Conservation (phyloP, 306 rosid species). For the Fagus crenata region DNA sequence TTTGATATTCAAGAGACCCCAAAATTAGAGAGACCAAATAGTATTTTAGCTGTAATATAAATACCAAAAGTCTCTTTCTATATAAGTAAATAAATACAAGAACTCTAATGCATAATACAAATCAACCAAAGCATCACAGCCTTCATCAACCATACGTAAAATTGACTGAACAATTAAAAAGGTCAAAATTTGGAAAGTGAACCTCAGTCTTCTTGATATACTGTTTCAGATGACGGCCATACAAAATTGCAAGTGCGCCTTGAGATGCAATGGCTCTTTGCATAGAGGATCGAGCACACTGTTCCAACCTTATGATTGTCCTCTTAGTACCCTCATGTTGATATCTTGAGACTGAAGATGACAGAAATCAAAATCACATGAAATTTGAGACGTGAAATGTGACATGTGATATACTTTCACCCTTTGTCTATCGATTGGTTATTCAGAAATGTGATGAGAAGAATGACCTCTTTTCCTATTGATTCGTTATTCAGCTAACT, state of each 20-base stretch:
- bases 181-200: constrained; percentile 17
- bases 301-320: constrained; percentile 80
- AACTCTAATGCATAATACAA: neutral
- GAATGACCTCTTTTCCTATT: no score
- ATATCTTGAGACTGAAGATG: constrained; percentile 48
- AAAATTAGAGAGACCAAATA: no score
- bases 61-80: no score
- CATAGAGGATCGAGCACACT: constrained; percentile 52
- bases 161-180: neutral
- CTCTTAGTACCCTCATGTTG: constrained; percentile 56
- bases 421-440: neutral
- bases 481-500: no score
- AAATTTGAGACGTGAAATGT: neutral
- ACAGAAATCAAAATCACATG: neutral
- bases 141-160: neutral
- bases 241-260: constrained; percentile 69
- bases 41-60: no score
- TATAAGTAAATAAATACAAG: neutral
- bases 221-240: constrained; percentile 59
- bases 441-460: neutral
- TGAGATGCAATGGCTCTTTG: constrained; percentile 60
- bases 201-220: constrained; percentile 76
- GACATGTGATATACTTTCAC: neutral
- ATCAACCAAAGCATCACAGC: neutral
- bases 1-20: no score